Evolutionary conservation across 441 rosid genomes (phyloP).

Genomic region (Arabidopsis lyrata): DNA sequence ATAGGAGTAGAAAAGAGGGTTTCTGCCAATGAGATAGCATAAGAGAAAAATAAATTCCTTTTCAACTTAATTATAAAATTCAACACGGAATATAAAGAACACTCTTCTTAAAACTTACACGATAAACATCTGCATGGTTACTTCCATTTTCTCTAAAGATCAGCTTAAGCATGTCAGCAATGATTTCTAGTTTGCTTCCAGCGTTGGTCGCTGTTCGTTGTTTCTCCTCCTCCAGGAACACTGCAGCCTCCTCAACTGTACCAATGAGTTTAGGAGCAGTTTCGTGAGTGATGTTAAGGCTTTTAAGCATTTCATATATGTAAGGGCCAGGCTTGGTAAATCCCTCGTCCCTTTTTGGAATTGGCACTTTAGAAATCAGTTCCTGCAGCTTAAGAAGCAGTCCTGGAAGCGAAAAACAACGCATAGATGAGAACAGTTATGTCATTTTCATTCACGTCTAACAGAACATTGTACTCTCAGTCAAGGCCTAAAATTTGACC

Average conservation of each 20-base stretch:
- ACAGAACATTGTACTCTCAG: slow-evolving; percentile 8
- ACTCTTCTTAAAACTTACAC: slow-evolving; percentile 63
- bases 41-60: slow-evolving; percentile 14
- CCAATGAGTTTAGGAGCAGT: slow-evolving; percentile 79
- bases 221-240: slow-evolving; percentile 82
- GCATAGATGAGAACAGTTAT: slow-evolving; percentile 21
- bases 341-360: slow-evolving; percentile 80
- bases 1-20: background rate
- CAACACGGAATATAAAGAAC: slow-evolving; percentile 3
- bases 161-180: slow-evolving; percentile 72
- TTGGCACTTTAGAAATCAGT: slow-evolving; percentile 82
- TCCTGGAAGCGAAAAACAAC: slow-evolving; percentile 57
- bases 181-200: slow-evolving; percentile 79
- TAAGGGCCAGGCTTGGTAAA: slow-evolving; percentile 95
- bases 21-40: slow-evolving; percentile 2
- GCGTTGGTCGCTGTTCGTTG: slow-evolving; percentile 53
- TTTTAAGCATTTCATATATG: slow-evolving; percentile 82
- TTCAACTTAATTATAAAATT: slow-evolving; percentile 5
- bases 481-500: slow-evolving; percentile 51
- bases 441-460: slow-evolving; percentile 15
- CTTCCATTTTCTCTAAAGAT: slow-evolving; percentile 73
- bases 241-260: slow-evolving; percentile 77
- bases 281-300: slow-evolving; percentile 79
- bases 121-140: slow-evolving; percentile 73
- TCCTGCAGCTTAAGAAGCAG: slow-evolving; percentile 92